These are phyloP conservation scores for Mycena metata DNA, from an alignment of 768 basidiomycete species.

Conservation along the genomic window DNA sequence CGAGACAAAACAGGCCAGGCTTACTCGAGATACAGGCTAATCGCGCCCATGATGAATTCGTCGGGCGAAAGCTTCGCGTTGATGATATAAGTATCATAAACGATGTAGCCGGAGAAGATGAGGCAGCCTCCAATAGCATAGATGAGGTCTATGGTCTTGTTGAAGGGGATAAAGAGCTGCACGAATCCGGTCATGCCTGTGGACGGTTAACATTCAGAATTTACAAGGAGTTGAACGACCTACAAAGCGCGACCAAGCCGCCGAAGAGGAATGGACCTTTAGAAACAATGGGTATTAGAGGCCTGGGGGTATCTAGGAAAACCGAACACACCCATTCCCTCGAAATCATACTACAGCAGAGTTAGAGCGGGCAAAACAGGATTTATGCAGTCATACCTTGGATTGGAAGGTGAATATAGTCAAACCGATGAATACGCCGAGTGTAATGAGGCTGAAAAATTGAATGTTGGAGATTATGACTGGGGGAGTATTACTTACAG, in stretches of 20 bases:
- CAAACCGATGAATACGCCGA: constrained; percentile 93
- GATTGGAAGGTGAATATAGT: constrained; percentile 96
- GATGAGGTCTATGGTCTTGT: constrained; percentile 82
- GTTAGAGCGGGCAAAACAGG: constrained; percentile 4
- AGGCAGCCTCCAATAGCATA: constrained; percentile 84
- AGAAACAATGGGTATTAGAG: not conserved
- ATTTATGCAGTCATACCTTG: constrained; percentile 65
- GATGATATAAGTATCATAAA: constrained; percentile 93
- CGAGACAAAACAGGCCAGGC: constrained; percentile 45
- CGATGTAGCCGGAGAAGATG: constrained; percentile 90
- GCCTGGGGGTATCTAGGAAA: not conserved
- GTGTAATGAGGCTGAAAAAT: constrained; percentile 77
- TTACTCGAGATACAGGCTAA: constrained; percentile 95
- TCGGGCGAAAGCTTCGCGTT: constrained; percentile 91
- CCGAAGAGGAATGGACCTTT: constrained; percentile 84
- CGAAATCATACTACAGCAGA: constrained; percentile 86
- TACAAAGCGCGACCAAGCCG: constrained; percentile 83
- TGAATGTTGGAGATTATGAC: constrained; percentile 27
- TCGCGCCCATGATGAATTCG: constrained; percentile 91
- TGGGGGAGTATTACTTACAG: constrained; percentile 62
- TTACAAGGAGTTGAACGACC: constrained; percentile 37
- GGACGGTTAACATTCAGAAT: constrained; percentile 7
- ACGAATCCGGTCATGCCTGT: constrained; percentile 86
- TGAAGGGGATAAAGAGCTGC: constrained; percentile 89
- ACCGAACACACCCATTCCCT: constrained; percentile 71